phyloP scores from a whole-genome alignment of 2,329 filamentous ascomycete species.

The Cladophialophora exuberans region DNA sequence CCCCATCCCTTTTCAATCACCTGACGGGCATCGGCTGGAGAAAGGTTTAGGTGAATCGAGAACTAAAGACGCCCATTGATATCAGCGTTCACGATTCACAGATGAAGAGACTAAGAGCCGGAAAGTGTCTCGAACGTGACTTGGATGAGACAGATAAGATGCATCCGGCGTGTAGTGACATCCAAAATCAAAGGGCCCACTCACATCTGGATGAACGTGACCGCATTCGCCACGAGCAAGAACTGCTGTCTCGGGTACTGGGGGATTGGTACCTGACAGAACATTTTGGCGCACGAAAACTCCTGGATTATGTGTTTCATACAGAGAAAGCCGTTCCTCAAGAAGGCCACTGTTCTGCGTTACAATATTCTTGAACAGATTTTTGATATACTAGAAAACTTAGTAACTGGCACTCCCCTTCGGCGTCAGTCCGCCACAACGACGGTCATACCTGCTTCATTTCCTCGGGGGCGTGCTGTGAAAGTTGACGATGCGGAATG shows the following conservation, averaged over 20 bases:
- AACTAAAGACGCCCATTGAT: conserved; percentile 41
- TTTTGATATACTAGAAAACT: conserved; percentile 7
- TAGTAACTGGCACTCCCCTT: not conserved
- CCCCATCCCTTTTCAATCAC: conserved; percentile 80
- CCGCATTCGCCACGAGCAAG: conserved; percentile 70
- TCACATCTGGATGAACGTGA: conserved; percentile 72
- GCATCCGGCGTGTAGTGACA: too few species aligned
- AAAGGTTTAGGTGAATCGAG: conserved; percentile 77
- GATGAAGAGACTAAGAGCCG: not conserved
- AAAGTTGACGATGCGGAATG: conserved; percentile 76
- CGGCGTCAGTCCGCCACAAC: not conserved
- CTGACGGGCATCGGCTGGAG: conserved; percentile 74
- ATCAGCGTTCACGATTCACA: not conserved
- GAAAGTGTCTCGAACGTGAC: too few species aligned
- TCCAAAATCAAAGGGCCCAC: not conserved
- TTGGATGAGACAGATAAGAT: too few species aligned
- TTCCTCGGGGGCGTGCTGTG: conserved; percentile 62
- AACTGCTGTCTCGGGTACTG: conserved; percentile 57
- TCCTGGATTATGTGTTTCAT: conserved; percentile 15
- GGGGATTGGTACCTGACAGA: conserved; percentile 45
- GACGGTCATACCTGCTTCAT: conserved; percentile 44
- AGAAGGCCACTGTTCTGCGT: conserved; percentile 8
- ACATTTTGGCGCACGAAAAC: conserved; percentile 5
- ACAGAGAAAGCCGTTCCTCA: conserved; percentile 10
- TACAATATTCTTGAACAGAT: conserved; percentile 37